phyloP scores from a whole-genome alignment of 2,329 filamentous ascomycete species.

The Fusarium staphyleae region DNA sequence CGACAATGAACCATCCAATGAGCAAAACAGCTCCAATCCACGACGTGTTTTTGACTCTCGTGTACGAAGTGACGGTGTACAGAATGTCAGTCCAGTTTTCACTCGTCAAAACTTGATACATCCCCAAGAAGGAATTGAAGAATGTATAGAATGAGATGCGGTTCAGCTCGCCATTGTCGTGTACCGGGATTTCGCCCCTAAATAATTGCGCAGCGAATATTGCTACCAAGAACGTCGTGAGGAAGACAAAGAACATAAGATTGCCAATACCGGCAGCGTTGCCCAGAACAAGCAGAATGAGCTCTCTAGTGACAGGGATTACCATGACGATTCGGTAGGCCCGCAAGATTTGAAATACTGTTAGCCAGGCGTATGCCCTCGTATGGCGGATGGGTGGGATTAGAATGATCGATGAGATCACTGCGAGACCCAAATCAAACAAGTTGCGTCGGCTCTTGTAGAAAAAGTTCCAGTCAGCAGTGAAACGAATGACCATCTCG shows the following conservation, averaged over 20 bases:
- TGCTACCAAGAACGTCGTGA: constrained; percentile 91
- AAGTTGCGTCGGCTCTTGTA: constrained; percentile 76
- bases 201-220: constrained; percentile 95
- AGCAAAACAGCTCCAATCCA: constrained; percentile 94
- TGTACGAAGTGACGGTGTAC: constrained; percentile 79
- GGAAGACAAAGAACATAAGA: constrained; percentile 93
- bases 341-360: constrained; percentile 90
- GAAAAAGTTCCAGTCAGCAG: constrained; percentile 82
- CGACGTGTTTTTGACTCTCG: constrained; percentile 70
- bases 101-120: constrained; percentile 96
- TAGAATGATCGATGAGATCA: constrained; percentile 85
- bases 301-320: constrained; percentile 82
- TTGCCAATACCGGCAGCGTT: constrained; percentile 94
- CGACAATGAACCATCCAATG: constrained; percentile 93
- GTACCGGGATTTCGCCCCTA: constrained; percentile 77
- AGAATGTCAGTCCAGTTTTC: constrained; percentile 94
- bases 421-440: constrained; percentile 79
- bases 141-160: constrained; percentile 85
- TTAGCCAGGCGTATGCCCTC: constrained; percentile 85
- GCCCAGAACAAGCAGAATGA: constrained; percentile 87
- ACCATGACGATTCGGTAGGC: constrained; percentile 92
- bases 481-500: constrained; percentile 83
- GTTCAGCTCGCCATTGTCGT: constrained; percentile 69
- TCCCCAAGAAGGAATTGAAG: constrained; percentile 94
- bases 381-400: constrained; percentile 80